Base-by-base conservation (phyloP, 2,329 filamentous ascomycete species). In the Apiospora saccharicola region DNA sequence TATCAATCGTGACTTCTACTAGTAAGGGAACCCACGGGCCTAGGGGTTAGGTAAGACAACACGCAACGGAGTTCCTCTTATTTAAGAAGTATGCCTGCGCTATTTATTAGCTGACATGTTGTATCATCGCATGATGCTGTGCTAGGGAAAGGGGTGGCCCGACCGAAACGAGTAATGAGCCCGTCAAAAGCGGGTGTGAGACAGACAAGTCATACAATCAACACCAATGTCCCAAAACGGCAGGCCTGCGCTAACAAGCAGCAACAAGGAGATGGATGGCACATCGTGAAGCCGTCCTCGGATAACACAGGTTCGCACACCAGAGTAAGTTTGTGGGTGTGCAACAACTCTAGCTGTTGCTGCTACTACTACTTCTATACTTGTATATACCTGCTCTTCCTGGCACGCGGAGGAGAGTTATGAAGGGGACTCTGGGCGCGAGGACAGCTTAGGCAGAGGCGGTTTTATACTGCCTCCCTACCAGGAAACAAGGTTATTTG, bases 201-300 rank as follows among this genome's bases (percentile, higher is more conserved):
- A 64, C 57, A 64, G 57, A 64, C 57, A 64, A 24, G 57, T 41
- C 57, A 64, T 64, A 64, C 57, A 64, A 10, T 22, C 19, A 37
- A 64, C 57, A 64, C 57, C 57, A 64, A 64, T 64, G 34, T 64
- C 57, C 57, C 57, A 64, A 64, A 64, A 64, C 34, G 57, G 57
- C 57, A 64, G 57, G 34, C 41, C 37, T 64, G 30, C 30, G 34
- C 34, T 34, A n/a, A 64, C 57, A 22, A 64, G 57, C 57, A 41
- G 34, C 34, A 41, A 30, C 34, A 64, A 61, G 19, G 12, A 64
- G 57, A 64, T 30, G 24, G 57, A 64, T 30, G 24, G 24, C 57
- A 64, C 57, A 64, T 37, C 19, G 19, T 61, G 26, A 61, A 37
- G 30, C 14, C 51, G 53, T 34, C 30, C 26, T 64, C 57, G 57